Base-by-base conservation (phyloP, 441 rosid species). In the Arabidopsis hybrid region DNA sequence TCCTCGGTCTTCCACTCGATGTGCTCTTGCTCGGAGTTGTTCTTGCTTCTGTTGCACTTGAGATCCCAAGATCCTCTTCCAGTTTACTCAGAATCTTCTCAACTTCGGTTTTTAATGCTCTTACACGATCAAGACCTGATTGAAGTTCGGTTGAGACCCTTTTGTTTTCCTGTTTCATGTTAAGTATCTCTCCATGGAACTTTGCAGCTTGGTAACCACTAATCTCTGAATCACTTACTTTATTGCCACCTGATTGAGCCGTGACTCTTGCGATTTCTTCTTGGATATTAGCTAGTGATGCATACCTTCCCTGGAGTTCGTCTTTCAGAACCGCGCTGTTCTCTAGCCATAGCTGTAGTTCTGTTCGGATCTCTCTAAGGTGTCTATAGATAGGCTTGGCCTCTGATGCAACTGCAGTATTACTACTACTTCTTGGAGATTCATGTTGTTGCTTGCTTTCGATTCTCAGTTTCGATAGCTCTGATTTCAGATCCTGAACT, bases 101-200 rank as follows among this genome's bases (percentile, higher is more conserved):
- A 0, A 82, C 88, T 35, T 91, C 91, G 2, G 69, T 71, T 77
- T 82, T 82, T 39, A 87, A 77, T 3, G 63, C 56, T 42, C 50
- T 81, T 61, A 89, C 92, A 7, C 85, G 80, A 11, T 80, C 83
- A 62, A 82, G 79, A 18, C 96, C 91, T 0, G 82, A 68, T 17
- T 82, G 80, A 69, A 93, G 67, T 69, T 95, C 91, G 1, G 72
- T 69, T 0, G 85, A 81, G 17, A 93, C 84, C 85, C 88, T 95
- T 59, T 69, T 81, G 85, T 80, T 90, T 80, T 92, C 99, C 60
- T 90, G 97, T 76, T 89, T 90, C 99, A 95, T 93, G 91, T 91
- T 91, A 16, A 86, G 79, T 77, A 91, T 73, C 80, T 95, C 97
- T 6, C 97, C 97, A 60, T 88, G 94, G 73, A 88, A 89, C 86